Evolutionary conservation across 768 basidiomycete genomes (phyloP).

Genomic region (Lepiota brunneoincarnata): DNA sequence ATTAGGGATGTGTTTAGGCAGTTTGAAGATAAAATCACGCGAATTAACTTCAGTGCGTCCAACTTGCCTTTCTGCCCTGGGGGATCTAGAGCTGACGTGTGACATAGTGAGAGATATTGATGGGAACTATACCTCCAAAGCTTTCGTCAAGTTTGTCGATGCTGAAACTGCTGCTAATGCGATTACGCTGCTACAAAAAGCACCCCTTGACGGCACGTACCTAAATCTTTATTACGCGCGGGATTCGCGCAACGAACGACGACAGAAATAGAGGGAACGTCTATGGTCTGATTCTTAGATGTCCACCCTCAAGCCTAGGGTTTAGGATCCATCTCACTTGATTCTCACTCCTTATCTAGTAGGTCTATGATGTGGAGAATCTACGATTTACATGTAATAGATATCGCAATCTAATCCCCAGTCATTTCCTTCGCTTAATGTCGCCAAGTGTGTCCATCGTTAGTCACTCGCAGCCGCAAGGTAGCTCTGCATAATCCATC

Average conservation of each 20-base stretch:
- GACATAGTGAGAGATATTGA: slow-evolving; percentile 30
- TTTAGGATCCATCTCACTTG: too few relatives aligned
- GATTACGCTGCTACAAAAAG: slow-evolving; percentile 38
- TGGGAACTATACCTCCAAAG: slow-evolving; percentile 28
- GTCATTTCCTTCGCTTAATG: not conserved
- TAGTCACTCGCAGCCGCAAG: slow-evolving; percentile 50
- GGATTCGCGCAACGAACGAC: slow-evolving; percentile 2
- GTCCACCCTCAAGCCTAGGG: too few relatives aligned
- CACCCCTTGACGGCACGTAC: slow-evolving; percentile 29
- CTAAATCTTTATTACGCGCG: slow-evolving; percentile 41
- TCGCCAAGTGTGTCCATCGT: not conserved
- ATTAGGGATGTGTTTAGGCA: slow-evolving; percentile 22
- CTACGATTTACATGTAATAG: not conserved
- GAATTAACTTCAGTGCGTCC: slow-evolving; percentile 29
- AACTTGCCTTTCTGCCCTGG: not conserved
- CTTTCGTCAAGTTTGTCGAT: slow-evolving; percentile 53
- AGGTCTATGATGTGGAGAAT: too few relatives aligned
- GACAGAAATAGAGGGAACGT: not conserved
- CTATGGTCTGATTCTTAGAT: not conserved
- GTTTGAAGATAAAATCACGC: slow-evolving; percentile 26
- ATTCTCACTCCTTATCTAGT: too few relatives aligned
- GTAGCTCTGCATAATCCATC: slow-evolving; percentile 42
- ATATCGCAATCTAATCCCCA: not conserved
- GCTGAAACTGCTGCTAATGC: slow-evolving; percentile 47
- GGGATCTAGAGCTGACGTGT: too few relatives aligned